phyloP scores from a whole-genome alignment of 1,284 basidiomycete genomes.

The Coniferiporia sulphurascens region DNA sequence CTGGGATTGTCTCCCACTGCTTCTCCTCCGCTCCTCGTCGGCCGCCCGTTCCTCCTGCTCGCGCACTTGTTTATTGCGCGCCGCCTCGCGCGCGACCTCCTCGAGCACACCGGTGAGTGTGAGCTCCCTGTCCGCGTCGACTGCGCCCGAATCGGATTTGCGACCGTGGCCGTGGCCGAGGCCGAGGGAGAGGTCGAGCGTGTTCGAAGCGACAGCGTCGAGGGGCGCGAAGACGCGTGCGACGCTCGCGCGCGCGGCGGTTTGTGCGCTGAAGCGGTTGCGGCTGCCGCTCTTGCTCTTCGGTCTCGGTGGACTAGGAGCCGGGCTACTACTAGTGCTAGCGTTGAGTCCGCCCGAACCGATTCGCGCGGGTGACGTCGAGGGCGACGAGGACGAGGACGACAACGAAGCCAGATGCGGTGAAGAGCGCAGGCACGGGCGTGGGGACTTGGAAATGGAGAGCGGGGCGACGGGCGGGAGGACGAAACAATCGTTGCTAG shows the following conservation, averaged over 20 bases:
- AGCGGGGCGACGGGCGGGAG: conserved; percentile 33
- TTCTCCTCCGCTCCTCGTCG: neutral
- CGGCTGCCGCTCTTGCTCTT: too few relatives aligned
- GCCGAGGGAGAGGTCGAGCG: conserved; percentile 4
- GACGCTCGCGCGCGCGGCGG: neutral
- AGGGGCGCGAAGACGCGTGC: conserved; percentile 12
- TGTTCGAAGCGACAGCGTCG: conserved; percentile 8
- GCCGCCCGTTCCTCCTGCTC: neutral
- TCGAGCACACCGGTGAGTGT: conserved; percentile 14
- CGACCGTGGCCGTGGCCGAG: neutral
- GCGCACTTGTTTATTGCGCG: neutral
- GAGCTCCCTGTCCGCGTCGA: too few relatives aligned
- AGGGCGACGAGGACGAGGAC: too few relatives aligned
- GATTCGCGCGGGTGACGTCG: too few relatives aligned
- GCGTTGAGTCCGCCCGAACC: too few relatives aligned
- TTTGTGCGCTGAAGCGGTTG: neutral
- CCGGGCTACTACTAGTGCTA: too few relatives aligned
- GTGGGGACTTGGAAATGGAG: conserved; percentile 31
- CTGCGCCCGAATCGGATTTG: too few relatives aligned
- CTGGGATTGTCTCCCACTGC: too few relatives aligned
- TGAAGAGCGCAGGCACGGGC: neutral
- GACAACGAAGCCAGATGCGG: too few relatives aligned
- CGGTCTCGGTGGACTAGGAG: too few relatives aligned
- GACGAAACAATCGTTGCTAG: conserved; percentile 34
- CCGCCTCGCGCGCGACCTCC: conserved; percentile 8